A percentile compares a stretch with the other conserved stretches of the same genome.
phyloP scores from a whole-genome alignment of 2,329 filamentous ascomycete species.

The Thelonectria olida region DNA sequence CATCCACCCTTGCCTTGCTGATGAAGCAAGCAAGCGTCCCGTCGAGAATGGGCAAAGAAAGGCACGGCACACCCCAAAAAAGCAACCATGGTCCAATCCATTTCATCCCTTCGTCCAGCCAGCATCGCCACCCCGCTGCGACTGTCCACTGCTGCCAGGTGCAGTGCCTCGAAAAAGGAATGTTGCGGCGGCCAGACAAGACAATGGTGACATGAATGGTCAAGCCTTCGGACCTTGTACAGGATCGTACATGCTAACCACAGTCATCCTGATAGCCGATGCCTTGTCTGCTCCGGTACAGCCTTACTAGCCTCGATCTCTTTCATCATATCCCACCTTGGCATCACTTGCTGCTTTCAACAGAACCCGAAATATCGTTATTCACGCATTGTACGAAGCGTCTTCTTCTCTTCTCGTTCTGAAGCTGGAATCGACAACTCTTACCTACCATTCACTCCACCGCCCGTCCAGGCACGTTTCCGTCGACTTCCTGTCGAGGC shows the following conservation, averaged over 20 bases:
- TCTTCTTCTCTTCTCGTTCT: not conserved
- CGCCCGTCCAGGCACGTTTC: too few species aligned
- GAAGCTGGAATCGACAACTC: not conserved
- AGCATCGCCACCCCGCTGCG: not conserved
- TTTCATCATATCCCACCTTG: conserved; percentile 11
- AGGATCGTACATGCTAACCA: conserved; percentile 10
- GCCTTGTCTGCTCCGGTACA: not conserved
- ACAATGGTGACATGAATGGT: not conserved
- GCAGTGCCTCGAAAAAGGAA: conserved; percentile 3
- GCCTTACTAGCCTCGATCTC: conserved; percentile 20
- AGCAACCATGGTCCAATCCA: not conserved
- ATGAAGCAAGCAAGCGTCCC: conserved; percentile 1
- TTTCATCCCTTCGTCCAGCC: not conserved
- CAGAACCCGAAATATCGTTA: not conserved
- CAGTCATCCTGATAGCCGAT: not conserved
- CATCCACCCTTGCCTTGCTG: not conserved
- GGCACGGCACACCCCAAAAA: not conserved
- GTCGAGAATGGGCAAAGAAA: not conserved
- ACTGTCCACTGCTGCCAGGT: not conserved
- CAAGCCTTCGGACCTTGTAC: conserved; percentile 6
- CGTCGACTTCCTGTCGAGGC: too few species aligned
- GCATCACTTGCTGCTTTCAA: conserved; percentile 1
- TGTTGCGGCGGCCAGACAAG: conserved; percentile 7
- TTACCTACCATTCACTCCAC: too few species aligned
- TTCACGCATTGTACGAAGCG: conserved; percentile 9